phyloP scores from a whole-genome alignment of 1,139 yeast genomes.

The Kodamaea ohmeri region DNA sequence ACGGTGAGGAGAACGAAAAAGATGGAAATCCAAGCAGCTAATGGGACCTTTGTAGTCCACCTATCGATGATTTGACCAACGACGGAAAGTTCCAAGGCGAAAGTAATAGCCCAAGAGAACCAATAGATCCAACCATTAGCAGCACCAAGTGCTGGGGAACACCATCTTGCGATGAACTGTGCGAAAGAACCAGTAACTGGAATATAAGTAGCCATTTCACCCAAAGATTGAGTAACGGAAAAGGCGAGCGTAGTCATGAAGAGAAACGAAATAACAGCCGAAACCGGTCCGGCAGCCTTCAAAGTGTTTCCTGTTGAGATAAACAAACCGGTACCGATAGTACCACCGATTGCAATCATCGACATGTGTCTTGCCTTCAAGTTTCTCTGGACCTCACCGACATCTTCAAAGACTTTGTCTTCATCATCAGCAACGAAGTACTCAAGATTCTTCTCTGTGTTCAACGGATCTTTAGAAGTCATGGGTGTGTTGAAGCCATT shows the following conservation, averaged over 20 bases:
- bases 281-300: slow-evolving; percentile 67
- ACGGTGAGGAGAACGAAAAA: slow-evolving; percentile 54
- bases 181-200: slow-evolving; percentile 67
- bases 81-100: slow-evolving; percentile 77
- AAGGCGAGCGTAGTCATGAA: slow-evolving; percentile 67
- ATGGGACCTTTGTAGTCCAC: slow-evolving; percentile 74
- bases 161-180: slow-evolving; percentile 56
- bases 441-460: slow-evolving; percentile 15
- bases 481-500: slow-evolving; percentile 3
- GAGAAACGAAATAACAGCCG: slow-evolving; percentile 59
- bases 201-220: slow-evolving; percentile 74
- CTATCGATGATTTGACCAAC: slow-evolving; percentile 72
- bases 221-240: slow-evolving; percentile 65
- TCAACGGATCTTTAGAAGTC: slow-evolving; percentile 11
- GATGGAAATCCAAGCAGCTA: slow-evolving; percentile 74
- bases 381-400: slow-evolving; percentile 33
- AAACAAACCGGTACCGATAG: slow-evolving; percentile 68
- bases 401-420: slow-evolving; percentile 10
- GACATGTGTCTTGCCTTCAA: slow-evolving; percentile 43
- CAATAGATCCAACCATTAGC: slow-evolving; percentile 83
- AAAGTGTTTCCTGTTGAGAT: slow-evolving; percentile 57
- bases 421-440: slow-evolving; percentile 15
- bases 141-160: slow-evolving; percentile 71
- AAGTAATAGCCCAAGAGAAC: slow-evolving; percentile 86
- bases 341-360: slow-evolving; percentile 39